phyloP scores from a whole-genome alignment of 495 filamentous ascomycete genomes.

The Physcia stellaris region DNA sequence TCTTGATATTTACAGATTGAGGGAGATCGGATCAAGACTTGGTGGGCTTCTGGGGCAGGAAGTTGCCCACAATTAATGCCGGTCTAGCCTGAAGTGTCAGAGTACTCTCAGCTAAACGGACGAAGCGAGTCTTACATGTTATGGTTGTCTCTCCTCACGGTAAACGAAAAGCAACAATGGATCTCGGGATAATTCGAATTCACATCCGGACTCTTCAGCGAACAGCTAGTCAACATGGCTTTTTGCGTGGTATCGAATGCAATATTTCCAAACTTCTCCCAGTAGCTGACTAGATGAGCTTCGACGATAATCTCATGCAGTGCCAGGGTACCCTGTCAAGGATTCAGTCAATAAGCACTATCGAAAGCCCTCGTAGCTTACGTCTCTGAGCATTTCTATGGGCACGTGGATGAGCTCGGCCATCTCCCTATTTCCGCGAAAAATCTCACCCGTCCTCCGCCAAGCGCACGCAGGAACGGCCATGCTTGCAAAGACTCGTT shows the following conservation, averaged over 20 bases:
- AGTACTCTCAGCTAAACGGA: conserved; percentile 2
- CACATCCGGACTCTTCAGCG: conserved; percentile 72
- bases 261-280: conserved; percentile 98
- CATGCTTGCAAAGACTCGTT: conserved; percentile 98
- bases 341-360: no score
- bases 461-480: conserved; percentile 96
- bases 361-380: conserved; percentile 41
- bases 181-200: conserved; percentile 59
- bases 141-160: conserved; percentile 83
- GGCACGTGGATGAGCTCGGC: conserved; percentile 90
- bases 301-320: conserved; percentile 93
- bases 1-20: conserved; percentile 1
- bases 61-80: conserved; percentile 90
- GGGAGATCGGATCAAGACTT: conserved; percentile 12
- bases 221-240: conserved; percentile 88
- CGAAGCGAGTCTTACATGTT: conserved; percentile 63
- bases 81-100: conserved; percentile 44
- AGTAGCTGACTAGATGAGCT: conserved; percentile 88
- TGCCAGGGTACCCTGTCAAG: conserved; percentile 73
- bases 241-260: conserved; percentile 95
- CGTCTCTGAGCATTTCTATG: conserved; percentile 80
- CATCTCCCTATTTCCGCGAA: conserved; percentile 97
- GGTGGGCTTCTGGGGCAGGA: conserved; percentile 51
- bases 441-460: conserved; percentile 94
- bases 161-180: conserved; percentile 94